Percentiles rank a stretch among this genome's conserved stretches.
Evolutionary conservation across 108 stramenopile species (phyloP).

Genomic region (Fragilaria radians): DNA sequence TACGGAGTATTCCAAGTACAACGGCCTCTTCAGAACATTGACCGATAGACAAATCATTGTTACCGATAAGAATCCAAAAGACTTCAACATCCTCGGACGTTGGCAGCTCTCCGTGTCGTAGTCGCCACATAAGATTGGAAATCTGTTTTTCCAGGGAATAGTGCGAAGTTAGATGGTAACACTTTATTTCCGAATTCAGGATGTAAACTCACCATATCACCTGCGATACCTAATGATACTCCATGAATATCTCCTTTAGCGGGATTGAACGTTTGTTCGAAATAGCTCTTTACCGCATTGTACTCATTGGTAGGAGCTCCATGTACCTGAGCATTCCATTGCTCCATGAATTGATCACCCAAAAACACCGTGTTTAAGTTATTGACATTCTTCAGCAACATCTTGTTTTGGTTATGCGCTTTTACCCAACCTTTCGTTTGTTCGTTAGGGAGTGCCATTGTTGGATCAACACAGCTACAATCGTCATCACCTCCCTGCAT

Average conservation of each 20-base stretch:
- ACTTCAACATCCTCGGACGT: conserved; percentile 24
- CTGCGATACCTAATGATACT: conserved; percentile 58
- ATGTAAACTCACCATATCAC: conserved; percentile 57
- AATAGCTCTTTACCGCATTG: conserved; percentile 18
- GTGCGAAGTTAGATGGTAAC: too few species aligned
- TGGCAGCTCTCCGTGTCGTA: conserved; percentile 66
- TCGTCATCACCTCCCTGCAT: conserved; percentile 34
- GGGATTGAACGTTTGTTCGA: conserved; percentile 40
- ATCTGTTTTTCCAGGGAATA: conserved; percentile 13
- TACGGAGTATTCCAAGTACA: conserved; percentile 52
- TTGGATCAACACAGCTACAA: conserved; percentile 55
- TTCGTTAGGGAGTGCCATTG: conserved; percentile 22
- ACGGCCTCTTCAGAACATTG: conserved; percentile 65
- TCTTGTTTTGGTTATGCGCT: conserved; percentile 42
- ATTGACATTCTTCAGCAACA: conserved; percentile 20
- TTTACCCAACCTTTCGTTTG: conserved; percentile 32
- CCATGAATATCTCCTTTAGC: conserved; percentile 44
- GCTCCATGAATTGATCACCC: conserved; percentile 59
- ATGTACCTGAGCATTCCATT: conserved; percentile 30
- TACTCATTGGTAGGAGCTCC: conserved; percentile 10
- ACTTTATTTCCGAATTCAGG: too few species aligned
- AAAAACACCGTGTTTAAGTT: conserved; percentile 61
- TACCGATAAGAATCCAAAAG: conserved; percentile 47
- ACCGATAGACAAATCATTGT: conserved; percentile 52
- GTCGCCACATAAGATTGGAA: conserved; percentile 58